Conservation (phyloP, 106 monocot species). For the Apostasia shenzhenica region DNA sequence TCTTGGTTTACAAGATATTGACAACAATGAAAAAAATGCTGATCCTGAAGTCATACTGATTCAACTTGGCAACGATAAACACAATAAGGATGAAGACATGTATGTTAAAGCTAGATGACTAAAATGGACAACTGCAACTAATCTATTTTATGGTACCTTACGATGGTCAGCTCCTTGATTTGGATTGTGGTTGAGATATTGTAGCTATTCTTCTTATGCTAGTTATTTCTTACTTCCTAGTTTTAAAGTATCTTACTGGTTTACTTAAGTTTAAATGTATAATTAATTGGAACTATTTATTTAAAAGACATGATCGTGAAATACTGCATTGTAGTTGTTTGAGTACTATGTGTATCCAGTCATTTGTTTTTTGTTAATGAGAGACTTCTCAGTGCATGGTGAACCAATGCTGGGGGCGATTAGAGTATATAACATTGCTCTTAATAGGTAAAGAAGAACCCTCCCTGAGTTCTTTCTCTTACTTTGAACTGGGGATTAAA, state of each 20-base stretch:
- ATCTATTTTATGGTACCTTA: not conserved
- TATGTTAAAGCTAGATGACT: no score
- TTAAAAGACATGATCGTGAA: not conserved
- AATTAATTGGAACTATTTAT: no score
- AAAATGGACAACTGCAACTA: not conserved
- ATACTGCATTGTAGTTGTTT: not conserved
- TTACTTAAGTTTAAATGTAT: no score
- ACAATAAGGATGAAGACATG: no score
- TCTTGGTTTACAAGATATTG: no score
- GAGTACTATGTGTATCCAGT: not conserved
- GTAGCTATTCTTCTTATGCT: no score
- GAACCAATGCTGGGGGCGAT: conserved; percentile 83
- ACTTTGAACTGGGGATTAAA: not conserved
- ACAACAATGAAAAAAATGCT: no score
- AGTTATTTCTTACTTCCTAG: no score
- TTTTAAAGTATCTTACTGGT: no score
- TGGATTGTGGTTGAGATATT: no score
- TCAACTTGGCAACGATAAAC: no score
- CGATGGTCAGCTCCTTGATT: not conserved
- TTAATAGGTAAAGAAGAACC: conserved; percentile 57
- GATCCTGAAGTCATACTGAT: no score
- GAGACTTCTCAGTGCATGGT: conserved; percentile 66
- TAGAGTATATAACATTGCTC: conserved; percentile 91
- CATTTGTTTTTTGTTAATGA: not conserved
- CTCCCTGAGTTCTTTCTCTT: not conserved